These are phyloP conservation scores for Suillus weaverae DNA, from an alignment of 768 basidiomycete species.

Conservation along the genomic window DNA sequence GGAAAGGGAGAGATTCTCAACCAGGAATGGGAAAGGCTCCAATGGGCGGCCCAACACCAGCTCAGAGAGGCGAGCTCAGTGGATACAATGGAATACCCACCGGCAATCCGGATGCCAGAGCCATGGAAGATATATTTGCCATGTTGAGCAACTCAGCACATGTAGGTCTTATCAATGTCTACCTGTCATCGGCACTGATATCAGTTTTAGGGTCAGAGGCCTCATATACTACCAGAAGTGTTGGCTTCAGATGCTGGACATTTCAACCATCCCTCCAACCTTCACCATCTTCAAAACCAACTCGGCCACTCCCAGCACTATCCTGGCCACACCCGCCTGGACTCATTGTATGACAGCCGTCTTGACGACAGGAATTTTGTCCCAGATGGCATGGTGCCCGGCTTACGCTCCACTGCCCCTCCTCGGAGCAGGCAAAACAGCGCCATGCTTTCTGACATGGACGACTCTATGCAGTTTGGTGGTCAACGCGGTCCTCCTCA, in stretches of 20 bases:
- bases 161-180: constrained; percentile 41
- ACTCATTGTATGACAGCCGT: constrained; percentile 71
- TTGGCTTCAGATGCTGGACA: constrained; percentile 23
- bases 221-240: constrained; percentile 23
- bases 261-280: constrained; percentile 26
- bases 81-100: constrained; percentile 37
- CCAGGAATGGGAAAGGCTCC: constrained; percentile 38
- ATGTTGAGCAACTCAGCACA: constrained; percentile 79
- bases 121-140: constrained; percentile 79
- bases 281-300: constrained; percentile 43
- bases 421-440: constrained; percentile 59
- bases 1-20: constrained; percentile 53
- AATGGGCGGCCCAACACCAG: constrained; percentile 43
- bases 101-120: constrained; percentile 49
- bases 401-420: constrained; percentile 66
- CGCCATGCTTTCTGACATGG: constrained; percentile 58
- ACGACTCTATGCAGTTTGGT: constrained; percentile 64
- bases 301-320: constrained; percentile 41
- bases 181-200: constrained; percentile 10
- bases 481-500: constrained; percentile 60
- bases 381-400: constrained; percentile 85
- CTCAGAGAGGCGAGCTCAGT: constrained; percentile 46
- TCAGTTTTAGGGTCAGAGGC: constrained; percentile 28
- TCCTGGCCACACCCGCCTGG: constrained; percentile 50
- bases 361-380: constrained; percentile 76